Evolutionary conservation across 805 yeast genomes (phyloP).

Genomic region (Pichia deserticola): DNA sequence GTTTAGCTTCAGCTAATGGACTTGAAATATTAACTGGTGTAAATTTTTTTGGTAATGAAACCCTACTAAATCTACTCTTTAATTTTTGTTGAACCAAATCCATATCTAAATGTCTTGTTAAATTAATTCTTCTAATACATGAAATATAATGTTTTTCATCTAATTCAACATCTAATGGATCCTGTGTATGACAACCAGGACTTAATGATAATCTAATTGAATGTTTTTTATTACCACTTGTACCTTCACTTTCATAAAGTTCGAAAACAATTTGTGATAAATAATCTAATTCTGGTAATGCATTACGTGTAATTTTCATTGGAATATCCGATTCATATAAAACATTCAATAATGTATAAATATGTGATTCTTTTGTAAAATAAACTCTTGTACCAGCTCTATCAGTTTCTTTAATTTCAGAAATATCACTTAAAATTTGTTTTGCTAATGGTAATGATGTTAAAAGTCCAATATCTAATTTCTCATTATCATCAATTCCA

Average conservation of each 20-base stretch:
- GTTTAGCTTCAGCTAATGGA: slow-evolving; percentile 22
- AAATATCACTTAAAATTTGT: slow-evolving; percentile 75
- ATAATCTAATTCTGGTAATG: slow-evolving; percentile 93
- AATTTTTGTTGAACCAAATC: slow-evolving; percentile 79
- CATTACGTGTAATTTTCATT: slow-evolving; percentile 91
- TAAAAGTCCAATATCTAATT: slow-evolving; percentile 88
- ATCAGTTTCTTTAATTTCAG: slow-evolving; percentile 68
- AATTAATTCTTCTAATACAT: slow-evolving; percentile 82
- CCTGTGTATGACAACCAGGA: slow-evolving; percentile 98
- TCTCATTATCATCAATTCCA: slow-evolving; percentile 93
- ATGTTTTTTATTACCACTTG: slow-evolving; percentile 68
- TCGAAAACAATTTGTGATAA: slow-evolving; percentile 92
- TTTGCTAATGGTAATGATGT: slow-evolving; percentile 92
- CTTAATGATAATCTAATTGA: slow-evolving; percentile 86
- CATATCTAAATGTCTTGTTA: slow-evolving; percentile 90
- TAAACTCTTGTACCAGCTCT: slow-evolving; percentile 82
- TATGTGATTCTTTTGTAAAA: slow-evolving; percentile 95
- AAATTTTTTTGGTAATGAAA: slow-evolving; percentile 82
- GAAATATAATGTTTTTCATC: slow-evolving; percentile 96
- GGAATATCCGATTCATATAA: slow-evolving; percentile 89
- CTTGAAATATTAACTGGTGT: slow-evolving; percentile 84
- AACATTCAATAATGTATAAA: slow-evolving; percentile 85
- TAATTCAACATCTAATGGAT: slow-evolving; percentile 92
- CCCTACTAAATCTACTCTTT: slow-evolving; percentile 75
- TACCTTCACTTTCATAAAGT: slow-evolving; percentile 69